Evolutionary conservation across 139 green algal genomes (phyloP).

Genomic region (Coelastrella sp.): DNA sequence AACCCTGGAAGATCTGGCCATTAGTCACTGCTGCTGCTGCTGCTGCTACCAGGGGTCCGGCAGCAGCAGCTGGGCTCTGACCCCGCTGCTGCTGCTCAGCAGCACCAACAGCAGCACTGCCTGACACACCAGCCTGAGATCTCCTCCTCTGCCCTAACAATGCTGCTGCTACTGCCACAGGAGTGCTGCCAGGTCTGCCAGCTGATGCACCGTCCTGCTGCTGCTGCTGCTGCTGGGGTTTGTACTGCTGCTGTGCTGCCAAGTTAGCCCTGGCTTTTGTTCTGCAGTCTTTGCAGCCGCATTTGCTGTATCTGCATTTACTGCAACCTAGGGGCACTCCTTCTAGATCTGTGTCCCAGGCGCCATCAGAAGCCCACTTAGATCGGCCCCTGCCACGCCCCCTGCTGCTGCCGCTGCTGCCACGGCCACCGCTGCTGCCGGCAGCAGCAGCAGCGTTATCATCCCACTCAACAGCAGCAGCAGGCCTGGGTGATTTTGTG

Average conservation of each 20-base stretch:
- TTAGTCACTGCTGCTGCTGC: neutral
- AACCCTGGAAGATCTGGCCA: conserved; percentile 6
- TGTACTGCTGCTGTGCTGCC: conserved; percentile 1
- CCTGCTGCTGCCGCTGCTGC: neutral
- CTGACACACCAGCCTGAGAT: neutral
- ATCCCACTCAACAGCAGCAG: neutral
- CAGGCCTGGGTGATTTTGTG: neutral
- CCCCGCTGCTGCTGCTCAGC: neutral
- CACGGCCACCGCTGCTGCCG: neutral
- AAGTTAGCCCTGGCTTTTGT: neutral
- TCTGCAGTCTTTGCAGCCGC: conserved; percentile 14
- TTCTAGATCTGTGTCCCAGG: neutral
- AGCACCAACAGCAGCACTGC: neutral
- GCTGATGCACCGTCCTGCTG: neutral
- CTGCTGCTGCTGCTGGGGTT: neutral
- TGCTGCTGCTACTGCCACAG: neutral
- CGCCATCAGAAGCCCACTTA: neutral
- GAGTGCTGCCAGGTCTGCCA: neutral
- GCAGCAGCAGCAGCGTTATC: conserved; percentile 16
- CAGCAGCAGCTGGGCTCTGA: neutral
- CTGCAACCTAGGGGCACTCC: conserved; percentile 6
- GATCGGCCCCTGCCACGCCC: neutral
- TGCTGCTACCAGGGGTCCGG: neutral
- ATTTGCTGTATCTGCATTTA: conserved; percentile 12
- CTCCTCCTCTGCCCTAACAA: neutral